Evolutionary conservation across 495 filamentous ascomycete genomes (phyloP).

Genomic region (Aspergillus diversus): DNA sequence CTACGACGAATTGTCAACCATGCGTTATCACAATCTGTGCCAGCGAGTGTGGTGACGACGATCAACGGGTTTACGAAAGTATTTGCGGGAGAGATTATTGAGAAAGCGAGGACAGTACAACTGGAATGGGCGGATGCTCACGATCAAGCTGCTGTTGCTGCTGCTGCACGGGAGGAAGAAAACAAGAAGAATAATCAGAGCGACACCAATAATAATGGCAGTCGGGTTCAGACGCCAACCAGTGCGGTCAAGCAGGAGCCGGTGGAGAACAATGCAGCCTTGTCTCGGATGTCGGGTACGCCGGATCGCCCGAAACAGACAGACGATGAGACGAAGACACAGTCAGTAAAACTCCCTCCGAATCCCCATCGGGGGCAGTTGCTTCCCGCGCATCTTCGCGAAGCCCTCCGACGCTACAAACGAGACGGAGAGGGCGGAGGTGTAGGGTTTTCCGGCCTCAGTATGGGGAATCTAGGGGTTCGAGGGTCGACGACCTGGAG

Average conservation of each 20-base stretch:
- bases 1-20: constrained; percentile 79
- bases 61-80: constrained; percentile 83
- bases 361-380: constrained; percentile 68
- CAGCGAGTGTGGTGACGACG: constrained; percentile 73
- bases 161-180: constrained; percentile 38
- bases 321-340: constrained; percentile 33
- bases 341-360: constrained; percentile 36
- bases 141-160: constrained; percentile 40
- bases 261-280: background rate
- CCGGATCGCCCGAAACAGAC: constrained; percentile 3
- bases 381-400: constrained; percentile 79
- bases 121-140: constrained; percentile 69
- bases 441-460: constrained; percentile 72
- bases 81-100: constrained; percentile 81
- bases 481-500: constrained; percentile 63
- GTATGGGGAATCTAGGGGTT: constrained; percentile 68
- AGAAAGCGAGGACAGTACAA: constrained; percentile 78
- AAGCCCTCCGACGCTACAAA: constrained; percentile 76
- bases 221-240: background rate
- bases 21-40: constrained; percentile 85
- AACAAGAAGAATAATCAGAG: constrained; percentile 35
- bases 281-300: constrained; percentile 18
- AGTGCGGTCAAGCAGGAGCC: background rate
- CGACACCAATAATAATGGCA: background rate
- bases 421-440: constrained; percentile 66